phyloP scores from a whole-genome alignment of 192 early-diverging fungal genomes.

The Cladochytrium replicatum region DNA sequence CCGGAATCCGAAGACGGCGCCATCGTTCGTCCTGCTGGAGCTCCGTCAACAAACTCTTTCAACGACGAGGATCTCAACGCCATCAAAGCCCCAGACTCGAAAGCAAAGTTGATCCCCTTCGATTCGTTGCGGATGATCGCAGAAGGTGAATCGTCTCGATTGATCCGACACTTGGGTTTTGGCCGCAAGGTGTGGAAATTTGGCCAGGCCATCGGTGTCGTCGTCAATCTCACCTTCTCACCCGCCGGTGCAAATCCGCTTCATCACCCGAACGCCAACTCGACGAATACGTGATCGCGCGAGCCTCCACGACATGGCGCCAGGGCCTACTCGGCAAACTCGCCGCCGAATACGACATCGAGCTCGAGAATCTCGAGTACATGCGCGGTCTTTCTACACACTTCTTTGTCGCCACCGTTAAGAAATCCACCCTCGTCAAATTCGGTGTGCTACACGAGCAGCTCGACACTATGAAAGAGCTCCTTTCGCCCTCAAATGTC shows the following conservation, averaged over 20 bases:
- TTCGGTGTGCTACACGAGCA: slow-evolving; percentile 16
- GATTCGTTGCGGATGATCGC: slow-evolving; percentile 28
- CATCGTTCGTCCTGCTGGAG: slow-evolving; percentile 11
- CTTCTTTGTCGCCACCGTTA: slow-evolving; percentile 27
- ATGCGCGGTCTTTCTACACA: slow-evolving; percentile 24
- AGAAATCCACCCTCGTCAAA: slow-evolving; percentile 6
- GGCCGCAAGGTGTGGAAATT: slow-evolving; percentile 22
- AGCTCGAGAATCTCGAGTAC: slow-evolving; percentile 37
- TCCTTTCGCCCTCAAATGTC: slow-evolving; percentile 21
- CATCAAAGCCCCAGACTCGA: background rate
- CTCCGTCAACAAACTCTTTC: too few relatives aligned
- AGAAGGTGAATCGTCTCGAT: slow-evolving; percentile 29
- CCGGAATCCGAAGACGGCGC: slow-evolving; percentile 21
- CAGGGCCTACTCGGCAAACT: slow-evolving; percentile 20
- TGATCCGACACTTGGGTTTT: slow-evolving; percentile 33
- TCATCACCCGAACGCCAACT: slow-evolving; percentile 23
- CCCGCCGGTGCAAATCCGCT: slow-evolving; percentile 5
- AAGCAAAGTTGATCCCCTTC: slow-evolving; percentile 13
- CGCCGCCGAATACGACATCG: slow-evolving; percentile 10
- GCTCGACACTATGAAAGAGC: slow-evolving; percentile 9
- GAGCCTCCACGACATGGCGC: slow-evolving; percentile 19
- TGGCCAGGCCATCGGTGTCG: slow-evolving; percentile 33
- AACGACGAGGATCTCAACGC: background rate
- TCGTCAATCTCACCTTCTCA: slow-evolving; percentile 33
- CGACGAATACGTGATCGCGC: slow-evolving; percentile 18